A percentile compares a stretch with the other conserved stretches of the same genome.
Conservation (phyloP, 305 asterid species). For the Solanum hybrid region DNA sequence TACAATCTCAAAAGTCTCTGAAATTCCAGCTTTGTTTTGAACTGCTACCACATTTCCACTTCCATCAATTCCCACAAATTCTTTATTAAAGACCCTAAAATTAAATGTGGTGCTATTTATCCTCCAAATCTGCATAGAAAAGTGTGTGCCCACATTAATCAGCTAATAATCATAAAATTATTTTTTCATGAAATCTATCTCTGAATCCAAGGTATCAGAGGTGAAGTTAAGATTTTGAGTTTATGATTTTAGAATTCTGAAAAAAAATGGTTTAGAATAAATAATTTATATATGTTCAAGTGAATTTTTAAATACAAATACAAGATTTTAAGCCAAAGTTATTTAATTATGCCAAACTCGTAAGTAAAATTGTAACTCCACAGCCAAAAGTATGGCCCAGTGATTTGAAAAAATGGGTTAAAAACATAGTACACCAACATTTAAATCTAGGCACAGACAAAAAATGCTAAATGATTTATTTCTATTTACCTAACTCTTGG, state of each 20-base stretch:
- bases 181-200: neutral
- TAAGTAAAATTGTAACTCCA: neutral
- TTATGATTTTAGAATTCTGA: neutral
- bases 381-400: neutral
- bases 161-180: neutral
- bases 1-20: constrained; percentile 37
- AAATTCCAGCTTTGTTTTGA: constrained; percentile 14
- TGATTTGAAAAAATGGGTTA: neutral
- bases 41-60: constrained; percentile 25
- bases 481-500: neutral
- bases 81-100: constrained; percentile 55
- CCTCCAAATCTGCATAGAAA: constrained; percentile 58
- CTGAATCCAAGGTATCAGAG: no score
- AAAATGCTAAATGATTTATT: neutral
- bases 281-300: neutral
- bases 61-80: constrained; percentile 48
- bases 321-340: neutral
- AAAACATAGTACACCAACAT: neutral
- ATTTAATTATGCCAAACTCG: neutral
- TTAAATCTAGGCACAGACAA: neutral
- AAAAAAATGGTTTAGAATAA: neutral
- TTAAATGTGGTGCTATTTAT: constrained; percentile 43
- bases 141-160: neutral
- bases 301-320: neutral
- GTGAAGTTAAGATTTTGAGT: neutral